These are phyloP conservation scores for Cadophora sp. DNA, from an alignment of 2,329 filamentous ascomycete species.

Conservation along the genomic window DNA sequence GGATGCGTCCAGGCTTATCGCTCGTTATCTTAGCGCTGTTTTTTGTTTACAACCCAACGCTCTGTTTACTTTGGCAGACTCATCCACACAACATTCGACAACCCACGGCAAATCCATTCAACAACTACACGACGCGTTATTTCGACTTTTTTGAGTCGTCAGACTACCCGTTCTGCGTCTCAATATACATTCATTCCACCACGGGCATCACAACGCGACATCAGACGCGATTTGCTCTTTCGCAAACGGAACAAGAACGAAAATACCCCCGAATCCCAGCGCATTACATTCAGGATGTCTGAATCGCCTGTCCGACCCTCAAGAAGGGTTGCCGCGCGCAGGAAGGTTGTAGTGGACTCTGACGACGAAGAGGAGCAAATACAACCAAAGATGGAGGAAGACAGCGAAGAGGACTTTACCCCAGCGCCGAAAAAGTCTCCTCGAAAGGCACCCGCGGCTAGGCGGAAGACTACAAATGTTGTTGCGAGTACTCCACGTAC, in stretches of 20 bases:
- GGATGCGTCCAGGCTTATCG: slow-evolving; percentile 20
- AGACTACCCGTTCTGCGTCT: no score
- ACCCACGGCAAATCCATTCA: slow-evolving; percentile 19
- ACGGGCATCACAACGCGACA: not conserved
- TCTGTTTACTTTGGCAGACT: slow-evolving; percentile 13
- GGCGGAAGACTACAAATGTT: slow-evolving; percentile 52
- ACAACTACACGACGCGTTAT: slow-evolving; percentile 31
- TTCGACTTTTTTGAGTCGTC: not conserved
- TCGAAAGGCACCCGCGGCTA: slow-evolving; percentile 60
- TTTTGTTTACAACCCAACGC: slow-evolving; percentile 23
- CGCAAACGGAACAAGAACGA: not conserved
- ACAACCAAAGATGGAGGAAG: slow-evolving; percentile 64
- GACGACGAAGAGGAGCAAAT: slow-evolving; percentile 77
- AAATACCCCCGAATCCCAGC: not conserved
- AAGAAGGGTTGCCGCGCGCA: slow-evolving; percentile 67
- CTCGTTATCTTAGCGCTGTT: slow-evolving; percentile 37
- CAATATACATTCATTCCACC: not conserved
- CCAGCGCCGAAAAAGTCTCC: slow-evolving; percentile 64
- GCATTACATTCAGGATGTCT: slow-evolving; percentile 34
- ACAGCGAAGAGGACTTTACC: slow-evolving; percentile 79
- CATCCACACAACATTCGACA: slow-evolving; percentile 24
- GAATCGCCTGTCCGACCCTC: slow-evolving; percentile 59
- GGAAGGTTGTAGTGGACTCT: slow-evolving; percentile 78
- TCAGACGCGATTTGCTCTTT: not conserved
- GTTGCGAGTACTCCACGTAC: slow-evolving; percentile 39